Base-by-base conservation (phyloP, 225 moss, liverwort and hornwort species). In the Marchantia paleacea region DNA sequence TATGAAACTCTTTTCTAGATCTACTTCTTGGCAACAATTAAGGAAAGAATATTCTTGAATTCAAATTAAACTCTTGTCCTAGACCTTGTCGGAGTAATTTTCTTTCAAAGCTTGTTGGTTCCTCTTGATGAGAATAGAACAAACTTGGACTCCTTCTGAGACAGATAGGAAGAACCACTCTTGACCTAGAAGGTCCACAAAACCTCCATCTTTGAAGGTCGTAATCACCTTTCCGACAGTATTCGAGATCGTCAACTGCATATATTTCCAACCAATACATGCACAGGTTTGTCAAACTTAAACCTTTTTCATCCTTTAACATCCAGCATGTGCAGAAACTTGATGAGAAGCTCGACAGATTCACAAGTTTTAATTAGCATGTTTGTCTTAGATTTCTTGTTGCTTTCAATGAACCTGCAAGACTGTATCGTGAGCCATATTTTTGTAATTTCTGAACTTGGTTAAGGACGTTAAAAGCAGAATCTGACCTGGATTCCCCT, bases 111-210 rank as follows among this genome's bases (percentile, higher is more conserved):
- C 80, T 14, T 80, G 71, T 7, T 58, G 48, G 18, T 31, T 61
- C 52, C 80, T 80, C 61, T 80, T 80, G 13, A 80, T 62, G 30
- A 80, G 49, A 12, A 80, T 80, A 8, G 80, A 80, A 25, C 72
- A 73, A 22, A 84, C 67, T 53, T 80, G 73, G 1, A 84, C 83
- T 53, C 78, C 83, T 78, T 92, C 86, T 0, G 77, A 85, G 12
- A 88, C 74, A 0, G 88, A 87, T 18, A 90, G 73, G 55, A 92
- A 90, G 55, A 92, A 80, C 90, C 92, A 92, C 47, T 90, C 82
- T 26, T 74, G 77, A 26, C 88, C 89, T 78, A 92, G 69, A 2
- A 76, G 20, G 8, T 81, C 69, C 14, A 90, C 67, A 76, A 88
- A 90, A 0, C 80, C 73, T 49, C 83, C 83, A 1, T 51, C 66